Base-by-base conservation (phyloP, 805 yeast genomes). In the Komagataella pseudopastoris region DNA sequence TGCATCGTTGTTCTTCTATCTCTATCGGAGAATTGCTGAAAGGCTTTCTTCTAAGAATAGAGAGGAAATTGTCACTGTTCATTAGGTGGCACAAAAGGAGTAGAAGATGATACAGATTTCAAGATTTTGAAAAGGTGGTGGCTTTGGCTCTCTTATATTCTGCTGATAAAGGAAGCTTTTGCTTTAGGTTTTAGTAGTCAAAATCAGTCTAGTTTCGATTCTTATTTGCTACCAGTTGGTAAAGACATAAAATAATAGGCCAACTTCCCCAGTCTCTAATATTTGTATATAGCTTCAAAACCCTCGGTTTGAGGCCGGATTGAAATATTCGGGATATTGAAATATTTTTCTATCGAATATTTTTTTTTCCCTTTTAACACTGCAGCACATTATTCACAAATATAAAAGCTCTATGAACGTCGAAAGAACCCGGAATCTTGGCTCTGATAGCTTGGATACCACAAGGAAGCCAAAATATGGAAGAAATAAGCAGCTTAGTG, bases 401-500 rank as follows among this genome's bases (percentile, higher is more conserved):
- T 30, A 30, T 20, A 8, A 8, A 30, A 30, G 12, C 39, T 4
- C 39, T 14, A 30, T 30, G 39, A 30, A 14, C 14, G 39, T 30
- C 14, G 39, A 30, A 7, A 14, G 39, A 30, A 12, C 39, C 5
- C 10, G 39, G 39, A 30, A 30, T 30, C 14, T 30, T n/a, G 39
- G 5, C 39, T 8, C n/a, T 14, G 5, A 12, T 8, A 30, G 39
- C 14, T 30, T 30, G 39, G 39, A 30, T 30, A 8, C 39, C 39
- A 30, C 39, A 7, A n/a, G 23, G 6, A 44, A 44, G 20, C 23
- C 46, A 12, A 20, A 20, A 7, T 44, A 61, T 55, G 66, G 77
- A 45, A 81, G 75, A 58, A 86, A 83, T 62, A 77, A 73, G 60
- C 78, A 78, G 60, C 68, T 85, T 51, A 77, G 78, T 60, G 80